Base-by-base conservation (phyloP, 1,284 basidiomycete genomes). In the Melampsora americana region DNA sequence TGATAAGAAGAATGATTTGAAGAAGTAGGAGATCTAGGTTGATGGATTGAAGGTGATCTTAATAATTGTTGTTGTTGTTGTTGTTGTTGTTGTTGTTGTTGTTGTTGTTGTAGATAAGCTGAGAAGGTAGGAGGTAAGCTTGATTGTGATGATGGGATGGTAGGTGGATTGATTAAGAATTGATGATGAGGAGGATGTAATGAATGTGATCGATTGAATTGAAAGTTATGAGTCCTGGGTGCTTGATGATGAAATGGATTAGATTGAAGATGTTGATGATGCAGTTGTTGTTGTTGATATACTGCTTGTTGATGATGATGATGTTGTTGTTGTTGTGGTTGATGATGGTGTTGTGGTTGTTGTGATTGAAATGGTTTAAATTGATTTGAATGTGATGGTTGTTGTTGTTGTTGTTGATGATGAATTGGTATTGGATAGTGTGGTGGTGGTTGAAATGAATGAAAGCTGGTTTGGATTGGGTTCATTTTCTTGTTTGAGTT, bases 301-400 rank as follows among this genome's bases (percentile, higher is more conserved):
- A n/a, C n/a, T n/a, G n/a, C n/a, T n/a, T n/a, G n/a, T n/a, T n/a
- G n/a, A 26, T 67, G 66, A 26, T 18, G 66, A 67, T 67, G 66
- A 11, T 62, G 20, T n/a, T n/a, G n/a, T n/a, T n/a, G n/a, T n/a
- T n/a, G 20, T 18, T 3, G 35, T 32, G 18, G 35, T 32, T n/a
- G 64, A 66, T 66, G 64, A n/a, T 66, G 30, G 11, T 35, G 62
- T 56, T 56, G 53, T 56, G 3, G 53, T n/a, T n/a, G n/a, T n/a
- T n/a, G n/a, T n/a, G n/a, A n/a, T n/a, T n/a, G n/a, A n/a, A n/a
- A n/a, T n/a, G n/a, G n/a, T n/a, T n/a, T n/a, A 56, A 26, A 26
- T 56, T 56, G 53, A n/a, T 6, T 4, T 30, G 3, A 18, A 30
- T 62, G 60, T 62, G n/a, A 35, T 20, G 60, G 60, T 62, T 2